Evolutionary conservation across 75 land plant species (phyloP), one percentile per base, ranked within the genome.

Genomic region (Selaginella tamariscina): DNA sequence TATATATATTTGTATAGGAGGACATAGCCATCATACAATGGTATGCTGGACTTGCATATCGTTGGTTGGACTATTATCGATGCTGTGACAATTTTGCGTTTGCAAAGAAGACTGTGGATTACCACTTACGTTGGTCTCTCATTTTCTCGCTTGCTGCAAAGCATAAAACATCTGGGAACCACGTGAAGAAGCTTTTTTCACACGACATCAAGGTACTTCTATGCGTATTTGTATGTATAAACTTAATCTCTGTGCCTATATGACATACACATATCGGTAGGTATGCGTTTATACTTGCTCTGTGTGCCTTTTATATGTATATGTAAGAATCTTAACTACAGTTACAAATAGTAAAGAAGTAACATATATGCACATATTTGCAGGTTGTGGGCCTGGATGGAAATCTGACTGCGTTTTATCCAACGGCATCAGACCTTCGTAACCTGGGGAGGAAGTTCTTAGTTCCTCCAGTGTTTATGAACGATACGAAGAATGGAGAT

Each of bases 41-140:
- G 32, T 73, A 64, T 32, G 0, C 70, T 1, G 54, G 67, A 8
- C 24, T 73, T 30, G 74, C 70, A 21, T 13, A 31, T 2, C 49
- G 70, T 29, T 68, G 64, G 18, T 22, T 73, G 30, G 30, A 56
- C 32, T 73, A 73, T 63, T 73, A 73, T 32, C 72, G 74, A 2
- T 73, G 74, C 26, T 67, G 74, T 24, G 74, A 73, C 62, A 73
- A 73, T 59, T 56, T 73, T 30, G 30, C 27, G 70, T 55, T 64
- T 32, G 31, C 67, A 2, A 54, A 68, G 13, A 32, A 55, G 29
- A 28, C 65, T 27, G 74, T 73, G 0, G 62, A 73, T 70, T 56
- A 73, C 31, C 74, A 73, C n/a, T 59, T 73, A 33, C 23, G 74
- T 13, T 66, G 74, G 74, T 73, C 74, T 2, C 60, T 59, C 9